Conservation (phyloP, 106 monocot species). For the Dioscorea alata region DNA sequence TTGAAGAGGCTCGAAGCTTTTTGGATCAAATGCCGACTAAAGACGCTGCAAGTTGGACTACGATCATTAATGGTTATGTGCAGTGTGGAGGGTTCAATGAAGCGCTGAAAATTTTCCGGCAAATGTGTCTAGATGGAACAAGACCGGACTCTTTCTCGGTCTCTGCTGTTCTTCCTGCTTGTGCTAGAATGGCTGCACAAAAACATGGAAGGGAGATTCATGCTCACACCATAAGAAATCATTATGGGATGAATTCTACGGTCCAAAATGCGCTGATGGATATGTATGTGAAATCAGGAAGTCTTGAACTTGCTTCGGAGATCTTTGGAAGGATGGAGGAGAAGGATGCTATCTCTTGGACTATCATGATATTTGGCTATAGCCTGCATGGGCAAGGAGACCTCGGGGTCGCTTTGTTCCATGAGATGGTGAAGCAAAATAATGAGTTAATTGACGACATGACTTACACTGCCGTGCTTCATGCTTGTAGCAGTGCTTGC, state of each 20-base stretch:
- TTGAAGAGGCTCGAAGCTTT: constrained; percentile 18
- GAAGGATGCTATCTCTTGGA: constrained; percentile 48
- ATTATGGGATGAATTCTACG: not conserved
- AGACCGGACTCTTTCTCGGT: constrained; percentile 29
- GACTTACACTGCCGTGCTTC: constrained; percentile 25
- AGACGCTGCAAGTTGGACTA: constrained; percentile 36
- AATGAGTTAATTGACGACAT: constrained; percentile 9
- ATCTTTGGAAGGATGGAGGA: constrained; percentile 23
- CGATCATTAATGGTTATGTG: constrained; percentile 26
- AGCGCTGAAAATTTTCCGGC: constrained; percentile 36
- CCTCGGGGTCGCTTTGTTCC: constrained; percentile 31
- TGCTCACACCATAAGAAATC: constrained; percentile 20
- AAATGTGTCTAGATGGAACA: constrained; percentile 16
- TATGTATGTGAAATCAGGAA: constrained; percentile 55
- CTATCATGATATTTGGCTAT: constrained; percentile 44
- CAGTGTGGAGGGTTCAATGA: constrained; percentile 33
- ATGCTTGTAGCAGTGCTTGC: constrained; percentile 33
- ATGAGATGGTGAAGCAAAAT: constrained; percentile 16
- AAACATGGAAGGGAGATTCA: constrained; percentile 51
- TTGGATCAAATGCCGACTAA: constrained; percentile 24
- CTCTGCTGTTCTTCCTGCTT: constrained; percentile 46
- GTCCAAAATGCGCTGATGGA: constrained; percentile 55
- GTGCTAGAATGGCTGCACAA: constrained; percentile 35
- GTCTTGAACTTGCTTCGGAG: constrained; percentile 21
- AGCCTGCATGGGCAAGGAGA: constrained; percentile 55